These are phyloP conservation scores for Flaveria brownii DNA, from an alignment of 129 eudicot genomes.

Conservation along the genomic window DNA sequence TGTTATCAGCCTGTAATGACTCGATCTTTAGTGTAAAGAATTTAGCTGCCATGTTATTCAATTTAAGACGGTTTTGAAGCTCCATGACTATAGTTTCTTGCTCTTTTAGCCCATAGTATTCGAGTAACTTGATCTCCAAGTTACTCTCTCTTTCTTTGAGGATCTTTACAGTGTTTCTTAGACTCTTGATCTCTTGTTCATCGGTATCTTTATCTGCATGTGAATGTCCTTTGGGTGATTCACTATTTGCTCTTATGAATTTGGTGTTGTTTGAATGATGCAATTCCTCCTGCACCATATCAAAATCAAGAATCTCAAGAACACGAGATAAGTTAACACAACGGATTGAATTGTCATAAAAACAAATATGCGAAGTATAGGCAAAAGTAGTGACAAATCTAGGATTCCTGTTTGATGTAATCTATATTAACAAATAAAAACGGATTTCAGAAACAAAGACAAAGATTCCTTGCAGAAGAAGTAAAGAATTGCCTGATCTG, in stretches of 20 bases:
- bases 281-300: slow-evolving; percentile 40
- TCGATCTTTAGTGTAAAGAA: slow-evolving; percentile 56
- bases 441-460: not conserved
- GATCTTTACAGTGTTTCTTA: slow-evolving; percentile 50
- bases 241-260: slow-evolving; percentile 2
- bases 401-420: not conserved
- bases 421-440: not conserved
- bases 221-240: slow-evolving; percentile 27
- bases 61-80: slow-evolving; percentile 73
- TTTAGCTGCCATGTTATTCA: slow-evolving; percentile 69
- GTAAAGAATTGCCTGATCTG: slow-evolving; percentile 34
- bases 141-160: slow-evolving; percentile 67
- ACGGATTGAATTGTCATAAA: not conserved
- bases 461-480: slow-evolving; percentile 23
- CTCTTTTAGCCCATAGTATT: slow-evolving; percentile 84
- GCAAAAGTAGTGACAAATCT: not conserved
- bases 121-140: slow-evolving; percentile 75
- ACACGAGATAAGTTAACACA: not conserved
- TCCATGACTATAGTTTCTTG: slow-evolving; percentile 80
- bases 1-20: slow-evolving; percentile 68
- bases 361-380: not conserved
- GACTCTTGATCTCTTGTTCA: slow-evolving; percentile 63
- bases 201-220: slow-evolving; percentile 37
- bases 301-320: slow-evolving; percentile 9
- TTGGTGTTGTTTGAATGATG: slow-evolving; percentile 21